Evolutionary conservation across 2,329 filamentous ascomycete species (phyloP), one percentile per base, ranked within the genome.

Genomic region (Fusarium verrucosum): DNA sequence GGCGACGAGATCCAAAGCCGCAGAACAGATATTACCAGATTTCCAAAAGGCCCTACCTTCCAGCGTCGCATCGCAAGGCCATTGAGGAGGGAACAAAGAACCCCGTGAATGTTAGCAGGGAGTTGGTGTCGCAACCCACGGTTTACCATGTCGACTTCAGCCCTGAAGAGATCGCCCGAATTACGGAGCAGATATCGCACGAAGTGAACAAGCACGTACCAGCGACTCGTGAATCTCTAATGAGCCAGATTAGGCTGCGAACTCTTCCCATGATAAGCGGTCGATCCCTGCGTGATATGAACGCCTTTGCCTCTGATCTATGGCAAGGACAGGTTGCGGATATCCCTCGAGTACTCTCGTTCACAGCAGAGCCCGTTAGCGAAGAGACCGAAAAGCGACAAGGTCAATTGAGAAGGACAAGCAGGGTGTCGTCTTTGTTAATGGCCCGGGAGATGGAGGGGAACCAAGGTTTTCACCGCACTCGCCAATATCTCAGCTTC

Each of bases 371-470:
- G 20, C 47, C 37, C 22, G 30, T 47, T 1, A 59, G 69, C 8
- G 58, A 62, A 11, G 56, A 59, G 16, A 44, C 42, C 7, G 45
- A 62, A 14, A 50, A 55, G 35, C 58, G 62, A 26, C 50, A 56
- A 11, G 45, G 49, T 4, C 49, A 62, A 30, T 30, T 51, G 2
- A 47, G 36, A 20, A 65, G 68, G 22, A 50, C 63, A 4, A 69
- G 69, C 40, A 71, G 72, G 8, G 45, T 83, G 1, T 71, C 80
- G 0, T 75, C 78, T 0, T 66, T 87, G 4, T 73, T 86, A 0
- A 69, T 85, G 4, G 79, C 82, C 1, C 78, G 85, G 10, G 83
- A 85, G 66, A 72, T 85, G 4, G 74, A 76, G 4, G 83, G 84
- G 0, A 79, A 80, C 35, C 73, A 75, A 11, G 76, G 77, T 1